Conservation (phyloP, 73 alveolate species). For the Tetrahymena thermophila region DNA sequence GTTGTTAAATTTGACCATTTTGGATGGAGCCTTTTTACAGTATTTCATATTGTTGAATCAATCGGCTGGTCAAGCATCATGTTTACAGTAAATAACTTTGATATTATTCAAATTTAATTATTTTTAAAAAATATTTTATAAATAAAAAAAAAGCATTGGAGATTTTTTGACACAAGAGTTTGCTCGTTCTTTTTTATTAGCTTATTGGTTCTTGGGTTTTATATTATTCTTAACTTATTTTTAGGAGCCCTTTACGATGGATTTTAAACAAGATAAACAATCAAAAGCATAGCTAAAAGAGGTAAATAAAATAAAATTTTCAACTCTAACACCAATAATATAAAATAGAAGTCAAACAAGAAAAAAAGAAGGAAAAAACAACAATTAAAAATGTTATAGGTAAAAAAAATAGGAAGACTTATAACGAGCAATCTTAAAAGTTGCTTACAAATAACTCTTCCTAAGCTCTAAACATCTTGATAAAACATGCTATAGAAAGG, state of each 20-base stretch:
- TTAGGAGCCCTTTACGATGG: neutral
- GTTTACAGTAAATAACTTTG: neutral
- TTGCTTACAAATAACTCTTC: neutral
- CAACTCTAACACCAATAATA: neutral
- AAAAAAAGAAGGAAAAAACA: neutral
- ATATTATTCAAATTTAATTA: neutral
- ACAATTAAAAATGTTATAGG: neutral
- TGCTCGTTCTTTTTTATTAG: neutral
- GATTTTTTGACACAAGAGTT: neutral
- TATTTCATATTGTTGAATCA: neutral
- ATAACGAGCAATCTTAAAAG: neutral
- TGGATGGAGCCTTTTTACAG: neutral
- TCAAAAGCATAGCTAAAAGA: neutral
- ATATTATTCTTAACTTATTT: neutral
- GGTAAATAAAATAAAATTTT: neutral
- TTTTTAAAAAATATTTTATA: neutral
- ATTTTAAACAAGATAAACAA: neutral
- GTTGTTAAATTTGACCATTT: neutral
- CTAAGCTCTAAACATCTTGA: neutral
- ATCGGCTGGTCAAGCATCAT: neutral
- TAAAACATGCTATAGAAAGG: neutral
- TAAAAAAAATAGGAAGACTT: neutral
- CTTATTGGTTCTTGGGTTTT: neutral
- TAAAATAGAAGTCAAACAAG: neutral
- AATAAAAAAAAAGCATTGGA: neutral